phyloP scores from a whole-genome alignment of 2,329 filamentous ascomycete genomes.

The Diaporthe capsici region DNA sequence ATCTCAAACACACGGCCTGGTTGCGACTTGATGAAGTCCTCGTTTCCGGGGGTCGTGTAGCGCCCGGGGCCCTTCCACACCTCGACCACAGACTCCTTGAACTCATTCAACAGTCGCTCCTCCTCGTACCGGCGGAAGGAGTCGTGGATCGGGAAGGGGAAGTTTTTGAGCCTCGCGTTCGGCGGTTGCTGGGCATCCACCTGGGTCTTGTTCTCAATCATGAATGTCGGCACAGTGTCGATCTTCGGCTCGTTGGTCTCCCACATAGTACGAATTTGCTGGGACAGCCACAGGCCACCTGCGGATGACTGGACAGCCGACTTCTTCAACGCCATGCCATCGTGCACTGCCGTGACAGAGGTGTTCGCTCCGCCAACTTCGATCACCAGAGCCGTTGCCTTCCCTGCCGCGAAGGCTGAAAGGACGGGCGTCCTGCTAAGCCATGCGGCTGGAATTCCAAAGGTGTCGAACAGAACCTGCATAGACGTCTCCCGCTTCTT shows the following conservation, averaged over 20 bases:
- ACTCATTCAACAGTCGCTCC: conserved; percentile 92
- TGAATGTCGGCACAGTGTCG: conserved; percentile 85
- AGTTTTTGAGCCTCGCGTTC: conserved; percentile 81
- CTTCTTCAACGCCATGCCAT: conserved; percentile 94
- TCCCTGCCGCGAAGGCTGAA: conserved; percentile 91
- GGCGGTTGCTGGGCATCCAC: conserved; percentile 89
- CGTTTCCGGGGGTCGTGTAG: conserved; percentile 75
- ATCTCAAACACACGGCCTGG: conserved; percentile 95
- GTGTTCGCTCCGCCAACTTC: conserved; percentile 92
- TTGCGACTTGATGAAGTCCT: conserved; percentile 80
- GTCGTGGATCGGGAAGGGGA: conserved; percentile 70
- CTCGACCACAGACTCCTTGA: conserved; percentile 97
- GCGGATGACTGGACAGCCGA: conserved; percentile 88
- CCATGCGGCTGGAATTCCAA: conserved; percentile 96
- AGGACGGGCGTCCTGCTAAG: conserved; percentile 90
- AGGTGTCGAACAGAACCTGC: conserved; percentile 97
- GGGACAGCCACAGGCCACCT: conserved; percentile 90
- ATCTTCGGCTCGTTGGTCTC: conserved; percentile 77
- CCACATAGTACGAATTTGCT: conserved; percentile 88
- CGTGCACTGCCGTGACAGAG: conserved; percentile 91
- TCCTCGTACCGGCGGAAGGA: conserved; percentile 90
- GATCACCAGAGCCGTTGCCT: conserved; percentile 91
- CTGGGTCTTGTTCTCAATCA: conserved; percentile 87
- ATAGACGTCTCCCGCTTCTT: conserved; percentile 95
- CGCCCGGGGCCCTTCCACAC: conserved; percentile 87